Conservation (phyloP, 805 yeast species). For the Kuraishia hungarica region DNA sequence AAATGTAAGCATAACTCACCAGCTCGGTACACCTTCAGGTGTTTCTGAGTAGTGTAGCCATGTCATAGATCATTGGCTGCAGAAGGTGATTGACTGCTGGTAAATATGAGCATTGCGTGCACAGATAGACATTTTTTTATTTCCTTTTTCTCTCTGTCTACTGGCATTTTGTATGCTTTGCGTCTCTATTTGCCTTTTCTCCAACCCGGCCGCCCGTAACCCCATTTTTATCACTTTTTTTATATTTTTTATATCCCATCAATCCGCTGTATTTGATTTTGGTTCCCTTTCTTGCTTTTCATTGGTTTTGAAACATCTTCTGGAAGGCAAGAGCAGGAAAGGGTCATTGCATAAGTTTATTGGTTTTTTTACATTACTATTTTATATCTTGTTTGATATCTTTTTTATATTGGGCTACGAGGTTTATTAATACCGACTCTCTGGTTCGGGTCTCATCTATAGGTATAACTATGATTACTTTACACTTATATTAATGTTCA, state of each 20-base stretch:
- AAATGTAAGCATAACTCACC: background rate
- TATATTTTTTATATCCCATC: background rate
- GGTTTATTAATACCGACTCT: background rate
- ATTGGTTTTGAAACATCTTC: background rate
- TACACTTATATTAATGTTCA: background rate
- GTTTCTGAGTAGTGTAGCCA: background rate
- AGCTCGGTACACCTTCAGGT: background rate
- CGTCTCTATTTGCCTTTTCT: background rate
- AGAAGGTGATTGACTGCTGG: background rate
- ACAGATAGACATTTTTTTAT: background rate
- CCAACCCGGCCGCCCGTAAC: background rate
- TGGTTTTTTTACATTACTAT: background rate
- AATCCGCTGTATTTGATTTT: background rate
- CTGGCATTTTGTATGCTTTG: background rate
- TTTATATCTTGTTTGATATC: background rate
- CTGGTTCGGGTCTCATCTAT: background rate
- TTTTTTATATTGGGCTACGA: background rate
- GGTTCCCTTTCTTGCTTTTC: background rate
- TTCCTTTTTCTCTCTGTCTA: background rate
- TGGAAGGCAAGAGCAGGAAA: background rate
- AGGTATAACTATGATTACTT: background rate
- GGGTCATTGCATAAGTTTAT: background rate
- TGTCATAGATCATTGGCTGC: background rate
- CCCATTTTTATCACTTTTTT: background rate
- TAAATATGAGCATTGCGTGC: slow-evolving; percentile 7